Base-by-base conservation (phyloP, 495 filamentous ascomycete genomes). In the Penicillium angulare region DNA sequence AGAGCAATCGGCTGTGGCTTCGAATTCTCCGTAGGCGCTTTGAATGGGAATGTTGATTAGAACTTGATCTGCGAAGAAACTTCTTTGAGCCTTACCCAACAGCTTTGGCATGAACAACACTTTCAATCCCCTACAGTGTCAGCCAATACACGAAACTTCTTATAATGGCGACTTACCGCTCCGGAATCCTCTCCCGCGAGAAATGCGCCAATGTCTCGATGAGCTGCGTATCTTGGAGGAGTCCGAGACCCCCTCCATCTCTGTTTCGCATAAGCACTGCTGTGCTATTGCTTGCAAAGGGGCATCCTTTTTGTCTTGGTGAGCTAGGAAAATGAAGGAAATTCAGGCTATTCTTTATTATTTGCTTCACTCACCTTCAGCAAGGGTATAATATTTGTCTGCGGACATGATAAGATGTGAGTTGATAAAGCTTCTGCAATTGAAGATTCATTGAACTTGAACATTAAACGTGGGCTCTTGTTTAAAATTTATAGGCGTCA, bases 101-200 rank as follows among this genome's bases (percentile, higher is more conserved):
- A 10, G 79, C 84, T 55, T 80, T 76, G 20, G 84, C 83, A 56
- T 87, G 84, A n/a, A 87, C 84, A 8, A 79, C 75, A 36, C 79
- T 80, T 36, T 2, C 13, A 36, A 23, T 0, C 7, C 15, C n/a
- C n/a, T n/a, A 2, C 7, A 15, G 2, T 38, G 39, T 24, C 31
- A 36, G 27, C 21, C 26, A 7, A 44, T n/a, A n/a, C n/a, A n/a
- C n/a, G n/a, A n/a, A n/a, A n/a, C n/a, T n/a, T n/a, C n/a, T n/a
- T n/a, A n/a, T n/a, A n/a, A n/a, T n/a, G n/a, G n/a, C n/a, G n/a
- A 32, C 38, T 17, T 51, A 51, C 49, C 49, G 40, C 29, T 51
- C 49, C 3, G 49, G 49, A 7, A 44, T 51, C 20, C 49, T 44
- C 23, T 51, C 49, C 1, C 49, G 49, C 3, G 38, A 43, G 24